A percentile compares a stretch with the other conserved stretches of the same genome.
Conservation (phyloP, 2,329 filamentous ascomycete species). For the Ophiostoma novo-ulmi region DNA sequence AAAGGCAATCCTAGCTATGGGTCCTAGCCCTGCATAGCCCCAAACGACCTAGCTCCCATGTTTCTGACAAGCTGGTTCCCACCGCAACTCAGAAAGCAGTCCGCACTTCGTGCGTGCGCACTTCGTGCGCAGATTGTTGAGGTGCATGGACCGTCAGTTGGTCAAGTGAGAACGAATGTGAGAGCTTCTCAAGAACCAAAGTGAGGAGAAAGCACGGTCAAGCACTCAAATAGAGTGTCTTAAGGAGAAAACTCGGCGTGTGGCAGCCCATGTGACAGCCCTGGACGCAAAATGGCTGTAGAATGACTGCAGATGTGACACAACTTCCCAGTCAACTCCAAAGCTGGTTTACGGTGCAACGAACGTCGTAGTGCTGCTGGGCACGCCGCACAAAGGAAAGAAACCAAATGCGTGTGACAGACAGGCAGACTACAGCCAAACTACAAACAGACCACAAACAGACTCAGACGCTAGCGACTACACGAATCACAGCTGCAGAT, state of each 20-base stretch:
- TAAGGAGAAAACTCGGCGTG: constrained; percentile 12
- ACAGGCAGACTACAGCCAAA: background rate
- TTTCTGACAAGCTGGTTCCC: background rate
- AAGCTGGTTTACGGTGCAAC: background rate
- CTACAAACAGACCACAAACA: too few relatives aligned
- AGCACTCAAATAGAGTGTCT: background rate
- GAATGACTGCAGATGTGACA: constrained; percentile 1
- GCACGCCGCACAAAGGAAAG: background rate
- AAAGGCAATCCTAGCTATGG: background rate
- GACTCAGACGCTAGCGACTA: background rate
- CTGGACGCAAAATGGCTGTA: background rate
- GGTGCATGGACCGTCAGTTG: background rate
- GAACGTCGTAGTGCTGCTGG: background rate
- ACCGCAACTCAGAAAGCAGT: background rate
- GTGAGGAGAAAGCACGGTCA: constrained; percentile 7
- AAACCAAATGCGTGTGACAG: background rate
- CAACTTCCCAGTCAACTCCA: background rate
- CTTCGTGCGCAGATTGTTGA: background rate
- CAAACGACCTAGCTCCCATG: background rate
- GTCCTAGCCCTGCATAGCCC: background rate
- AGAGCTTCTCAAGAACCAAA: background rate
- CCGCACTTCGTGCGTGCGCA: background rate
- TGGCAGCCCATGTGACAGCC: constrained; percentile 5
- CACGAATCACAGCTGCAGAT: constrained; percentile 4
- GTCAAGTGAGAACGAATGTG: background rate